A percentile compares a stretch with the other conserved stretches of the same genome.
These are phyloP conservation scores for Coemansia reversa DNA, from an alignment of 192 early-diverging fungal species.

Conservation along the genomic window DNA sequence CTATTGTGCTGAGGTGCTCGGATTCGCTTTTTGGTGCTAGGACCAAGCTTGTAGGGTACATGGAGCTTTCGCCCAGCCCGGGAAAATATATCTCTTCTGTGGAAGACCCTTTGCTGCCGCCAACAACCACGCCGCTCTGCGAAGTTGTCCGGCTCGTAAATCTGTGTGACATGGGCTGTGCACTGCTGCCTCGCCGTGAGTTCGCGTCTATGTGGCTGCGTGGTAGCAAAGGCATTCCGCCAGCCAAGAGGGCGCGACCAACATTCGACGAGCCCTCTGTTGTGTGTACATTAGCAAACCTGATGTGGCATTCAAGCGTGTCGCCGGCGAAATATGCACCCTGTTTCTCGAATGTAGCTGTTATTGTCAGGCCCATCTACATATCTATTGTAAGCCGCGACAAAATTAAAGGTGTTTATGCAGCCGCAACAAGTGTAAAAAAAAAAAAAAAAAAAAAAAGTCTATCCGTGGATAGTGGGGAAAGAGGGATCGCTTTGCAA, in stretches of 20 bases:
- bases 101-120: background rate
- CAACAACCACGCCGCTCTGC: background rate
- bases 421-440: background rate
- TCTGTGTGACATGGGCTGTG: slow-evolving; percentile 11
- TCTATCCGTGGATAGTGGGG: background rate
- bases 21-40: background rate
- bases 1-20: background rate
- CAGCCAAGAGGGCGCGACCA: background rate
- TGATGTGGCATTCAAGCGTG: slow-evolving; percentile 53
- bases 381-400: background rate
- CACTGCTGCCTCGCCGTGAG: slow-evolving; percentile 7
- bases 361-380: slow-evolving; percentile 53
- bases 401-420: background rate
- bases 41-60: slow-evolving; percentile 16
- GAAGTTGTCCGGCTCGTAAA: background rate
- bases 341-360: slow-evolving; percentile 51
- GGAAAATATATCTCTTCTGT: slow-evolving; percentile 13
- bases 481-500: background rate
- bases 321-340: slow-evolving; percentile 55
- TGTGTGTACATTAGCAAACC: slow-evolving; percentile 42
- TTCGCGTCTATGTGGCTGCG: background rate
- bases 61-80: slow-evolving; percentile 16
- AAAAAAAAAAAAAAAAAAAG: background rate
- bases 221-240: slow-evolving; percentile 2
- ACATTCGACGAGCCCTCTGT: slow-evolving; percentile 1